phyloP scores from a whole-genome alignment of 495 filamentous ascomycete species.

The Tuber melanosporum region DNA sequence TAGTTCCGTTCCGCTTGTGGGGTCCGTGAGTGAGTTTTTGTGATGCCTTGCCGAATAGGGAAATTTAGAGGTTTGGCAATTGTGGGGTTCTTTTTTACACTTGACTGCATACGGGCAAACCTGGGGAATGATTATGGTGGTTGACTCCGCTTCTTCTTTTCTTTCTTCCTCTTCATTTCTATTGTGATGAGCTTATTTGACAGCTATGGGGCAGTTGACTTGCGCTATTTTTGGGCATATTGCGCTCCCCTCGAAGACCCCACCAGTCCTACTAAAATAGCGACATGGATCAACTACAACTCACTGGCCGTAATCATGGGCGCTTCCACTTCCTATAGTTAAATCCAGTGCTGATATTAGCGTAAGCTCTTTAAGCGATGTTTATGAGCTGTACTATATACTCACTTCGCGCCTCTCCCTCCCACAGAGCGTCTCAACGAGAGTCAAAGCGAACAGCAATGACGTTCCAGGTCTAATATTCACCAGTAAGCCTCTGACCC shows the following conservation, averaged over 20 bases:
- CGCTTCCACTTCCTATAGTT: slow-evolving; percentile 26
- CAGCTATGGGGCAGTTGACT: not conserved
- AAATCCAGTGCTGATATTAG: slow-evolving; percentile 4
- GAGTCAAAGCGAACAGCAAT: slow-evolving; percentile 31
- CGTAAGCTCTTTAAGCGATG: not conserved
- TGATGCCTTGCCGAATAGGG: slow-evolving; percentile 1
- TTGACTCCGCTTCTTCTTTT: not conserved
- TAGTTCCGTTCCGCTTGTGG: not conserved
- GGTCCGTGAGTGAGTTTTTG: slow-evolving; percentile 1
- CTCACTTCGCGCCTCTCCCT: slow-evolving; percentile 27
- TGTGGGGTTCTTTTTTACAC: slow-evolving; percentile 1
- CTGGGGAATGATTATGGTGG: not conserved
- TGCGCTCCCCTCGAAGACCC: not conserved
- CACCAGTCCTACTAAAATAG: not conserved
- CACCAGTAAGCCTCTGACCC: not conserved
- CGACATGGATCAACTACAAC: slow-evolving; percentile 7
- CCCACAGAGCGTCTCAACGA: slow-evolving; percentile 26
- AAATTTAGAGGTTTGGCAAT: not conserved
- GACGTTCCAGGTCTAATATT: slow-evolving; percentile 25
- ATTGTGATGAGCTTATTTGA: not conserved
- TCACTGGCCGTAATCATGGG: slow-evolving; percentile 21
- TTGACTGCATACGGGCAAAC: not conserved
- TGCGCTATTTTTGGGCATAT: not conserved
- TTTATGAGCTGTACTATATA: not conserved
- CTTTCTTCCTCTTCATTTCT: not conserved